phyloP scores from a whole-genome alignment of 208 protist genomes.

The Leishmania tropica region DNA sequence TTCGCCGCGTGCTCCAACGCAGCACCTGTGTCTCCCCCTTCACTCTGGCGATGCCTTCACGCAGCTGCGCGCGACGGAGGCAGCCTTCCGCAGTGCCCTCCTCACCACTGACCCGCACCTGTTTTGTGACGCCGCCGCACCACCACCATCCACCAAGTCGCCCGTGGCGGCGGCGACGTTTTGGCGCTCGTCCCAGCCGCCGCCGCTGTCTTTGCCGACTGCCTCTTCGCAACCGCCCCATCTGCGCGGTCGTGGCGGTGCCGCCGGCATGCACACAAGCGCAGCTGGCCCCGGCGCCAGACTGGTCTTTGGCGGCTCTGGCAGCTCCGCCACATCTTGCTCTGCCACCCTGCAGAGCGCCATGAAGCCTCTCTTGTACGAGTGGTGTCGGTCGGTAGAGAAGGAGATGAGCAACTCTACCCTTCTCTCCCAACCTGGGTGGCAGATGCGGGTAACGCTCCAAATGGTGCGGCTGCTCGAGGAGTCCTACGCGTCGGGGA shows the following conservation, averaged over 20 bases:
- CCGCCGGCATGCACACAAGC: background rate
- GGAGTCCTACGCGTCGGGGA: conserved; percentile 21
- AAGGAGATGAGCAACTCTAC: conserved; percentile 4
- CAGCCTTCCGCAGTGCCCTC: conserved; percentile 24
- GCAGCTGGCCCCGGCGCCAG: background rate
- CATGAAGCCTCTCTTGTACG: conserved; percentile 29
- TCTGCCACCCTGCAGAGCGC: conserved; percentile 18
- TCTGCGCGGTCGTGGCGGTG: background rate
- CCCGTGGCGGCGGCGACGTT: background rate
- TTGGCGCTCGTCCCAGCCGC: background rate
- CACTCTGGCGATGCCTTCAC: conserved; percentile 14
- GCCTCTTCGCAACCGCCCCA: background rate
- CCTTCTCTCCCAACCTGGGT: conserved; percentile 1
- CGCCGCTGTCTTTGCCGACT: background rate
- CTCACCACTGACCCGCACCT: conserved; percentile 28
- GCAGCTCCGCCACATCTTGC: conserved; percentile 1
- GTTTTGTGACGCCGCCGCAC: conserved; percentile 7
- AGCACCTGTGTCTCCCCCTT: conserved; percentile 28
- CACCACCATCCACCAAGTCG: conserved; percentile 3
- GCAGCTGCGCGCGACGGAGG: conserved; percentile 28
- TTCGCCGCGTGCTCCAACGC: background rate
- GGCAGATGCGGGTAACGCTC: conserved; percentile 11
- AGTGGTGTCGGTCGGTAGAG: conserved; percentile 24
- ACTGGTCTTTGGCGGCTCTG: background rate
- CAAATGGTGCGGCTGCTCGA: conserved; percentile 27